A percentile compares a stretch with the other conserved stretches of the same genome.
phyloP scores from a whole-genome alignment of 2,329 filamentous ascomycete species.

The Periglandula ipomoeae region DNA sequence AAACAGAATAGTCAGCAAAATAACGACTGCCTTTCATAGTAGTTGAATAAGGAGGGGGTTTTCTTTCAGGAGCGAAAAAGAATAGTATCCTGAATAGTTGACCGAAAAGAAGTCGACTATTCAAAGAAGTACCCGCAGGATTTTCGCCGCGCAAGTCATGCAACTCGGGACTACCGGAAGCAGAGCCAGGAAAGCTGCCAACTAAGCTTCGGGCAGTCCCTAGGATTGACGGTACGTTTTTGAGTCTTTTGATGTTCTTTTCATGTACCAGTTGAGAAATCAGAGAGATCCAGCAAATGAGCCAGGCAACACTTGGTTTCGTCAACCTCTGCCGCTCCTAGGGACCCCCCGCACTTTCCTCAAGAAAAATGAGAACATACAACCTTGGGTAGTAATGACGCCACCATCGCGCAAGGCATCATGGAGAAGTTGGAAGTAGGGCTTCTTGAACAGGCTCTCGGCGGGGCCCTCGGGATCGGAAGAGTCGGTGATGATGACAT shows the following conservation, averaged over 20 bases:
- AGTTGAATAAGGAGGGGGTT: not conserved
- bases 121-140: not conserved
- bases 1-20: constrained; percentile 9
- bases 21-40: constrained; percentile 3
- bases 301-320: not conserved
- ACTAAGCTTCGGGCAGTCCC: constrained; percentile 28
- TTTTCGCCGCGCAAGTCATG: constrained; percentile 3
- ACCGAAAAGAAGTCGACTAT: not conserved
- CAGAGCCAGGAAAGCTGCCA: constrained; percentile 27
- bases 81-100: not conserved
- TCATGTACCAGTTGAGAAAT: constrained; percentile 6
- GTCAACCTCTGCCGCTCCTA: constrained; percentile 20
- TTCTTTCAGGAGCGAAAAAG: not conserved
- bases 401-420: constrained; percentile 88
- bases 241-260: not conserved
- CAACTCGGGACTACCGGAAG: constrained; percentile 28
- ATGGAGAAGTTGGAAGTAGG: constrained; percentile 91
- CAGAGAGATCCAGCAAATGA: not conserved
- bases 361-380: constrained; percentile 70
- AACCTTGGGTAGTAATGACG: constrained; percentile 99
- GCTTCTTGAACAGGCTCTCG: constrained; percentile 95
- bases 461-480: constrained; percentile 95
- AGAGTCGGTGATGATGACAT: constrained; percentile 99
- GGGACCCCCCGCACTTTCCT: constrained; percentile 28
- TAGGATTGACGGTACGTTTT: constrained; percentile 15